phyloP scores from a whole-genome alignment of 225 moss, liverwort and hornwort species.

The Anthoceros angustus region DNA sequence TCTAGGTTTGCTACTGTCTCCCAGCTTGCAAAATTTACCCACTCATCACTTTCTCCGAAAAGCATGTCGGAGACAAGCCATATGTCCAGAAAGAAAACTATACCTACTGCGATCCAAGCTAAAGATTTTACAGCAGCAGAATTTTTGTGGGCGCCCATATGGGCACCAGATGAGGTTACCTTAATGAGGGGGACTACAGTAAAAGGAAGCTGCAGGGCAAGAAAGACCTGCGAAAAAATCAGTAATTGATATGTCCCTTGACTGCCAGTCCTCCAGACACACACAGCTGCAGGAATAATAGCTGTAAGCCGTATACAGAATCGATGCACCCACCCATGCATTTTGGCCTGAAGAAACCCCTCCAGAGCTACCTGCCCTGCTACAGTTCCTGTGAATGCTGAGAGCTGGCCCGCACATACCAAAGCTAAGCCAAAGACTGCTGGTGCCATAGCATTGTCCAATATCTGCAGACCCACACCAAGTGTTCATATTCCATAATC shows the following conservation, averaged over 20 bases:
- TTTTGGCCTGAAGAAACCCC: slow-evolving; percentile 38
- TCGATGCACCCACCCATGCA: slow-evolving; percentile 66
- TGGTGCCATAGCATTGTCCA: slow-evolving; percentile 54
- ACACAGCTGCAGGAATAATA: slow-evolving; percentile 47
- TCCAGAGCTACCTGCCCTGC: slow-evolving; percentile 64
- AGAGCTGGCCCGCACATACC: slow-evolving; percentile 61
- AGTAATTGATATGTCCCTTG: slow-evolving; percentile 63
- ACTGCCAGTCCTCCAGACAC: slow-evolving; percentile 53
- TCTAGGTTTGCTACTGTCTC: slow-evolving; percentile 15
- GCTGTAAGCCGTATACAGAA: slow-evolving; percentile 42
- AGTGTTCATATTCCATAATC: background rate
- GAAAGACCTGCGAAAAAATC: slow-evolving; percentile 49
- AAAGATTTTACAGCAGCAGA: slow-evolving; percentile 41
- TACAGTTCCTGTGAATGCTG: slow-evolving; percentile 45
- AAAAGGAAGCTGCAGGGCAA: slow-evolving; percentile 73
- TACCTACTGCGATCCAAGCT: slow-evolving; percentile 50
- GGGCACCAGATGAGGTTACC: slow-evolving; percentile 58
- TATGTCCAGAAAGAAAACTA: slow-evolving; percentile 42
- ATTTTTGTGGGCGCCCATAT: slow-evolving; percentile 58
- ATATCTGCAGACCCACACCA: slow-evolving; percentile 26
- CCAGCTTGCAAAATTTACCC: slow-evolving; percentile 29
- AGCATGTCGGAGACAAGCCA: slow-evolving; percentile 67
- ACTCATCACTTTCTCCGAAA: slow-evolving; percentile 63
- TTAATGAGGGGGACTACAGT: slow-evolving; percentile 72
- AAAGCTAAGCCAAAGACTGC: slow-evolving; percentile 56